Evolutionary conservation across 257 asterid genomes (phyloP), one percentile per base, ranked within the genome.

Genomic region (Jacaranda copaia): DNA sequence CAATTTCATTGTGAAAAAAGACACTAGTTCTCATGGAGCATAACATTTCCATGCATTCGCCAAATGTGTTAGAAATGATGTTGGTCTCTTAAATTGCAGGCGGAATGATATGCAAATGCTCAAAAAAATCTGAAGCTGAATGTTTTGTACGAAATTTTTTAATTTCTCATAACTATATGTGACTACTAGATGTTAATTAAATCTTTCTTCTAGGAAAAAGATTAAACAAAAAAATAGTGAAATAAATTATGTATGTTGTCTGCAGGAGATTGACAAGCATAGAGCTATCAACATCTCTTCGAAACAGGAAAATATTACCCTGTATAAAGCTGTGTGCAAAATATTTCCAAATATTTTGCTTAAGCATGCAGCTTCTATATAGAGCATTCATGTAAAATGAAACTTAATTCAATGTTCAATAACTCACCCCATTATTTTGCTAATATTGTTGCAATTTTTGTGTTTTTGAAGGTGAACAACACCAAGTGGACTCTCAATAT

Each of bases 401-500:
- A 18, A 57, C 52, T 46, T 45, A 38, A 15, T 20, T 12, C 18
- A 5, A 60, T 74, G 25, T 51, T 20, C 10, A 56, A 58, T 68
- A 4, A 25, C 35, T 75, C 56, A 58, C 62, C 63, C 20, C 0
- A 5, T 15, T 16, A 13, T 51, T 66, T 68, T 70, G 72, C 80
- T 80, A 68, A 86, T 63, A 68, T 72, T 49, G 77, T 64, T 79
- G 59, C 39, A 53, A 32, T 78, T 67, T 85, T 36, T 75, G 65
- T 78, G 71, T 25, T 57, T 79, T 75, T 86, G 72, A 79, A 92
- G 97, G 89, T 81, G 81, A 86, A 62, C 85, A 68, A 69, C 75
- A 73, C 78, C 87, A 73, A 48, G 60, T 55, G 83, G 94, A 87
- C 46, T 82, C 85, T 77, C 84, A 81, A 71, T 63, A 78, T 72